These are phyloP conservation scores for Boletus vermiculosoides DNA, from an alignment of 768 basidiomycete genomes.

Conservation along the genomic window DNA sequence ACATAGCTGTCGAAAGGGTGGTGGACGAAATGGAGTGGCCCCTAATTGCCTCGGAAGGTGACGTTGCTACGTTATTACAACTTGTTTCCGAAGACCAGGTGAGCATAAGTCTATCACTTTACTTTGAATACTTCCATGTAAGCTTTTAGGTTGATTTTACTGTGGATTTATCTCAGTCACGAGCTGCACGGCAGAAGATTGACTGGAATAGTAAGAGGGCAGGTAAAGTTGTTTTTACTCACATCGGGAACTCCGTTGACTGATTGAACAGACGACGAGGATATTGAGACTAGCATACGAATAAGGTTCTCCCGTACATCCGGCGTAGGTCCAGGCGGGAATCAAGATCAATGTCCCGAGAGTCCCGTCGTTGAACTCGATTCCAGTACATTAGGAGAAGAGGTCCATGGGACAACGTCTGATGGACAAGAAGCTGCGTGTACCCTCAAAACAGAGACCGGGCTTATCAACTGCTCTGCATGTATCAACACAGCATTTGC, in stretches of 20 bases:
- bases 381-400: constrained; percentile 13
- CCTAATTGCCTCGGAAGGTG: constrained; percentile 75
- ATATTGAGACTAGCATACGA: constrained; percentile 69
- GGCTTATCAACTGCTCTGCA: constrained; percentile 32
- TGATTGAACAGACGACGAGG: constrained; percentile 65
- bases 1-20: constrained; percentile 47
- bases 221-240: constrained; percentile 42
- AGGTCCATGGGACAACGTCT: constrained; percentile 44
- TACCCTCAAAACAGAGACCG: constrained; percentile 25
- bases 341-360: constrained; percentile 9
- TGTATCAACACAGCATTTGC: constrained; percentile 29
- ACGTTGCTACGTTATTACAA: constrained; percentile 71
- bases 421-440: constrained; percentile 52
- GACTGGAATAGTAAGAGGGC: constrained; percentile 92
- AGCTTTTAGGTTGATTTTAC: constrained; percentile 62
- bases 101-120: constrained; percentile 10
- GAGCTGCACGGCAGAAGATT: constrained; percentile 50
- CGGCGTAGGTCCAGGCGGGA: constrained; percentile 16
- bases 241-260: constrained; percentile 3
- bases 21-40: constrained; percentile 76
- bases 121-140: background rate
- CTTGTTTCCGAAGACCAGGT: constrained; percentile 83
- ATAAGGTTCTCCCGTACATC: constrained; percentile 38
- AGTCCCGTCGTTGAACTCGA: constrained; percentile 13
- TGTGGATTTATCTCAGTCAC: constrained; percentile 63